These are phyloP conservation scores for Diphasiastrum complanatum DNA, from an alignment of 83 land plant genomes.

Conservation along the genomic window DNA sequence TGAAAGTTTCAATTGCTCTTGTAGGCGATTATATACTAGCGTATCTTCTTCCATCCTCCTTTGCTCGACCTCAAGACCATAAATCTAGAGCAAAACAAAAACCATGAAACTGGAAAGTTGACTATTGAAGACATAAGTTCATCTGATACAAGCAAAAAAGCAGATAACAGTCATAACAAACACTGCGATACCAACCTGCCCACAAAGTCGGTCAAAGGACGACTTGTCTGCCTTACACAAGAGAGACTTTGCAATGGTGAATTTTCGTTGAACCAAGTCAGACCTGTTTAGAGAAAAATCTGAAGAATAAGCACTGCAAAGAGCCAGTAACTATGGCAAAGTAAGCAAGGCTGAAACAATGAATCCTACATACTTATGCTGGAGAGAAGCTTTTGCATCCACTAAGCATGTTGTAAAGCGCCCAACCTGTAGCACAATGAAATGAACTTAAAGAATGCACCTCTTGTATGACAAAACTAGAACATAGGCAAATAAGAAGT, in stretches of 20 bases:
- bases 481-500: not conserved
- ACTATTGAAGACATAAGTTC: no score
- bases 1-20: not conserved
- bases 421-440: conserved; percentile 50
- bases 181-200: no score
- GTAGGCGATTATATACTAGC: not conserved
- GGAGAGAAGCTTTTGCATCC: conserved; percentile 53
- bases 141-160: no score
- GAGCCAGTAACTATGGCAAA: not conserved
- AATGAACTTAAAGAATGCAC: not conserved
- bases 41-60: not conserved
- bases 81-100: no score
- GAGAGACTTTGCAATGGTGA: conserved; percentile 62
- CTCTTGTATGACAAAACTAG: not conserved
- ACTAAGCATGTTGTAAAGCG: conserved; percentile 61
- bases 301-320: not conserved
- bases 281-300: conserved; percentile 39
- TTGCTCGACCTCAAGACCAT: not conserved
- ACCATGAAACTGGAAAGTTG: no score
- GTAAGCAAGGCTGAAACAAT: not conserved
- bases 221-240: conserved; percentile 70
- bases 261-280: conserved; percentile 61
- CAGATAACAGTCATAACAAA: no score
- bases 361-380: conserved; percentile 48
- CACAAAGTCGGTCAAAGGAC: conserved; percentile 65